These are phyloP conservation scores for Plasmodium berghei DNA, from an alignment of 169 alveolate species.

Conservation along the genomic window DNA sequence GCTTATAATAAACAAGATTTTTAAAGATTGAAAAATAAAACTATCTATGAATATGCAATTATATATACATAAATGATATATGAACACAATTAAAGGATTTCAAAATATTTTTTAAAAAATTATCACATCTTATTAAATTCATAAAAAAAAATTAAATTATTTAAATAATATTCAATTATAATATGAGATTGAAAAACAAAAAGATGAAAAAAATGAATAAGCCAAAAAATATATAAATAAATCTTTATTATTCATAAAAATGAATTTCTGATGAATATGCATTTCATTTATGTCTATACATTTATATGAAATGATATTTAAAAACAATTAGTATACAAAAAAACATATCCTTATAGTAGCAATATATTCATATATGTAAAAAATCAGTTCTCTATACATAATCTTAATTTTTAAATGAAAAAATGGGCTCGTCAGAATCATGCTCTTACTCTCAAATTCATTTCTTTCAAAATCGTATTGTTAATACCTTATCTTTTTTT, in stretches of 20 bases:
- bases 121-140: not conserved
- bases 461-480: too few relatives aligned
- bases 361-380: not conserved
- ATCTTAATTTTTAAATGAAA: not conserved
- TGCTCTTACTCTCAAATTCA: too few relatives aligned
- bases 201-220: not conserved
- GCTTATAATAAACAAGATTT: constrained; percentile 12
- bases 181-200: constrained; percentile 15
- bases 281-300: constrained; percentile 22
- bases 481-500: too few relatives aligned
- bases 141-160: not conserved
- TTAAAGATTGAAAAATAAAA: constrained; percentile 3
- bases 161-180: constrained; percentile 9
- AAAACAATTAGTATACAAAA: constrained; percentile 13
- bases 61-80: not conserved
- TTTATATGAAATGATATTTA: constrained; percentile 1
- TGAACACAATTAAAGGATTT: not conserved
- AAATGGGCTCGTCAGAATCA: not conserved
- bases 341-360: not conserved
- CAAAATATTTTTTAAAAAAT: constrained; percentile 13
- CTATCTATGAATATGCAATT: constrained; percentile 1
- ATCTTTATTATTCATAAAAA: constrained; percentile 16
- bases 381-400: not conserved
- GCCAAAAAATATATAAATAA: constrained; percentile 2
- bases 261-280: constrained; percentile 10